phyloP scores from a whole-genome alignment of 108 stramenopile genomes.

The Mediolabrus comicus region DNA sequence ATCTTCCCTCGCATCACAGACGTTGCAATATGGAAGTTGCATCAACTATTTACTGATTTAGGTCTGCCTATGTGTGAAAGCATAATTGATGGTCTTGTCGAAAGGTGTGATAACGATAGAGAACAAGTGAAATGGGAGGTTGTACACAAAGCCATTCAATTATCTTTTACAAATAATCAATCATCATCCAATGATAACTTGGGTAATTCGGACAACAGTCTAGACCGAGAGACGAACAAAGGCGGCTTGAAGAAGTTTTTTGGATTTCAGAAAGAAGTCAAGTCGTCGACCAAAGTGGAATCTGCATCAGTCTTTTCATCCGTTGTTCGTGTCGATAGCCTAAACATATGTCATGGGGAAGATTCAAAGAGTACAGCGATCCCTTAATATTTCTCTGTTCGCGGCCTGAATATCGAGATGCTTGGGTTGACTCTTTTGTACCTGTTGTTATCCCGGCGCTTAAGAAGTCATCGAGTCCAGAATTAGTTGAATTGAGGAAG shows the following conservation, averaged over 20 bases:
- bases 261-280: not conserved
- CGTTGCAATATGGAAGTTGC: not conserved
- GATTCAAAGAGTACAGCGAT: not conserved
- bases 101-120: not conserved
- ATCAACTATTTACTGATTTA: not conserved
- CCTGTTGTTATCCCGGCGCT: not conserved
- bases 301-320: conserved; percentile 9
- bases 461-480: conserved; percentile 2
- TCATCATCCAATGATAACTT: not conserved
- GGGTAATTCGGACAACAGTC: not conserved
- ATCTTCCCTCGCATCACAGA: not conserved
- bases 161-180: not conserved
- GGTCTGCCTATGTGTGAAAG: conserved; percentile 5
- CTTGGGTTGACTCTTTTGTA: conserved; percentile 12
- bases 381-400: conserved; percentile 2
- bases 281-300: conserved; percentile 4
- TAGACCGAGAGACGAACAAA: not conserved
- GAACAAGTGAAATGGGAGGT: not conserved
- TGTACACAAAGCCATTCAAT: not conserved
- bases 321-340: conserved; percentile 18
- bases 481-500: conserved; percentile 7
- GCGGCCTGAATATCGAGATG: conserved; percentile 4
- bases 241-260: not conserved
- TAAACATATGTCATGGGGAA: conserved; percentile 8
- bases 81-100: not conserved